These are phyloP conservation scores for Calonectria crousiana DNA, from an alignment of 2,329 filamentous ascomycete species.

Conservation along the genomic window DNA sequence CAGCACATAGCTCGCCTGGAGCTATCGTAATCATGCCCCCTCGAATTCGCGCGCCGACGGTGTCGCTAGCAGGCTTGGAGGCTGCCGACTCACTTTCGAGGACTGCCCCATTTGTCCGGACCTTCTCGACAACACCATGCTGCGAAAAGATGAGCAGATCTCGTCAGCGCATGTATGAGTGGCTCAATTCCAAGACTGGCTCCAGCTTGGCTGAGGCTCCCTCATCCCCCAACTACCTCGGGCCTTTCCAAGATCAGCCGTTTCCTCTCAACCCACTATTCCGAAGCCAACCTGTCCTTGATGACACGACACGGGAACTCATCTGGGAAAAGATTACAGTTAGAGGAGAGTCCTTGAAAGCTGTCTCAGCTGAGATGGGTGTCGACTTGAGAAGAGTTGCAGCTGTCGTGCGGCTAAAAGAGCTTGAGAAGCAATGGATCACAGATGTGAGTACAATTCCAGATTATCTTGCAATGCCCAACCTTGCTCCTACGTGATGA, in stretches of 20 bases:
- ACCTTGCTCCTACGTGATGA: constrained; percentile 61
- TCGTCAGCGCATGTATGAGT: constrained; percentile 54
- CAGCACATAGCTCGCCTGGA: constrained; percentile 34
- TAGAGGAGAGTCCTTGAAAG: constrained; percentile 77
- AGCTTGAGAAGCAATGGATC: constrained; percentile 84
- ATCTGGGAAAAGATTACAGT: constrained; percentile 78
- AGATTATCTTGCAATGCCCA: neutral
- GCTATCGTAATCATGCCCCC: constrained; percentile 48
- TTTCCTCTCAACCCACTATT: constrained; percentile 83
- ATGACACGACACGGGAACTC: constrained; percentile 77
- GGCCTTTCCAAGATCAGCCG: constrained; percentile 60
- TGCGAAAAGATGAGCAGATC: constrained; percentile 52
- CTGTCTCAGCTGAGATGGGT: constrained; percentile 80
- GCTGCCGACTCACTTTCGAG: constrained; percentile 37
- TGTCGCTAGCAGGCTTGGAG: constrained; percentile 48
- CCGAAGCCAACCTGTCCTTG: constrained; percentile 78
- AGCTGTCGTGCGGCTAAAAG: constrained; percentile 86
- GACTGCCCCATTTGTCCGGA: constrained; percentile 40
- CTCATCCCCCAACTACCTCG: constrained; percentile 53
- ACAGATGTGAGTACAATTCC: constrained; percentile 72
- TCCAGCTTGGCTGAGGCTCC: constrained; percentile 40
- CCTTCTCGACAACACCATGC: constrained; percentile 56
- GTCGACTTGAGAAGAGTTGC: constrained; percentile 88
- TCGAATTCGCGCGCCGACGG: constrained; percentile 45
- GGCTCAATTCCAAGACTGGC: constrained; percentile 48